These are phyloP conservation scores for Saccharomycopsis fibuligera DNA, from an alignment of 805 yeast species.

Conservation along the genomic window DNA sequence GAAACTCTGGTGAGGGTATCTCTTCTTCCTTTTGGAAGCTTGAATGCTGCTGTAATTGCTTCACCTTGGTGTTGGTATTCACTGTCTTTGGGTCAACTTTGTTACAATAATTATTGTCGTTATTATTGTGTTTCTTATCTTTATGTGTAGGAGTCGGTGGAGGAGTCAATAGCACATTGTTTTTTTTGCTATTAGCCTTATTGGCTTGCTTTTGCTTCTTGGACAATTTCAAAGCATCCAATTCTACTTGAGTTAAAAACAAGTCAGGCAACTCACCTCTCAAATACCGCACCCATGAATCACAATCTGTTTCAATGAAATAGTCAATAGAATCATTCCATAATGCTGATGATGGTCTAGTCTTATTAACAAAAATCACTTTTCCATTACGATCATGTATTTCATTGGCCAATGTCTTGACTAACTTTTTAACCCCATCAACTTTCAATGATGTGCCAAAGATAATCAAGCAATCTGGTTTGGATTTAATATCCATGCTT, in stretches of 20 bases:
- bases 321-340: conserved; percentile 77
- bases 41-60: conserved; percentile 1
- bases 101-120: no score
- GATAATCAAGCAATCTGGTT: conserved; percentile 76
- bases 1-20: not conserved
- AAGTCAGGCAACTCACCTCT: conserved; percentile 51
- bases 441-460: conserved; percentile 92
- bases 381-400: conserved; percentile 77
- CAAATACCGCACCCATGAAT: conserved; percentile 61
- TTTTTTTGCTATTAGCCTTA: not conserved
- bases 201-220: conserved; percentile 5
- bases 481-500: conserved; percentile 53
- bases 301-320: conserved; percentile 77
- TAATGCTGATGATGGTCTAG: conserved; percentile 47
- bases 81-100: not conserved
- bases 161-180: conserved; percentile 15
- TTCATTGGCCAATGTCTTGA: conserved; percentile 56
- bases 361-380: conserved; percentile 71
- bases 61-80: not conserved
- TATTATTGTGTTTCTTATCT: not conserved
- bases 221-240: conserved; percentile 23
- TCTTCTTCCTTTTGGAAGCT: not conserved
- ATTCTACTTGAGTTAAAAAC: conserved; percentile 46
- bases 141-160: conserved; percentile 18
- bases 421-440: conserved; percentile 79